Evolutionary conservation across 345 rosid genomes (phyloP), one percentile per base, ranked within the genome.

Genomic region (Physaria fendleri): DNA sequence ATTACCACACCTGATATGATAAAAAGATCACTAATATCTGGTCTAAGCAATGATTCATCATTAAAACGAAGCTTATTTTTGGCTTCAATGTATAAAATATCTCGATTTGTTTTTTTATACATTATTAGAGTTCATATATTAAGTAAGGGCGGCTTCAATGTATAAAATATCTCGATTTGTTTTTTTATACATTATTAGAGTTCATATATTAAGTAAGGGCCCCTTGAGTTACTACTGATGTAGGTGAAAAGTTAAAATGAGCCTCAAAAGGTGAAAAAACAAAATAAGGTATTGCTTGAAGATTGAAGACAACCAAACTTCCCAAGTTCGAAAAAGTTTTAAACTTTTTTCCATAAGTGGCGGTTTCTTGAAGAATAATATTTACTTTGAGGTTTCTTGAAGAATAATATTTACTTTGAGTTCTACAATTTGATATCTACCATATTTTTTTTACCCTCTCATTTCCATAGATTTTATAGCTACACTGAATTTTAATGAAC

Each of bases 361-460:
- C 45, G 65, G 35, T 58, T 67, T 67, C 71, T 58, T 67, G 65
- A 67, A 58, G 59, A 8, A 30, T 58, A 58, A 40, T 40, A 67
- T 49, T 67, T 67, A 67, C 71, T 57, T 66, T 49, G 65, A 41
- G 45, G 35, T 58, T 67, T 67, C 71, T 58, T 67, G 65, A 67
- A 58, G 59, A 8, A 30, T 58, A 58, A 40, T 40, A 67, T 49
- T 67, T 67, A 67, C 71, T 57, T 66, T 49, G 65, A 41, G 45
- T 49, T 40, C 65, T 58, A 58, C 0, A 66, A 57, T 22, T 57
- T 58, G 64, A 40, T 66, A 46, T 47, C 49, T 40, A 48, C 59
- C n/a, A n/a, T n/a, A 49, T 30, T 4, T 33, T 38, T 9, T 39
- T 65, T 57, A 66, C 59, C 65, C 71, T 56, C 63, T 47, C 50